A percentile compares a stretch with the other conserved stretches of the same genome.
Evolutionary conservation across 1,284 basidiomycete species (phyloP).

Genomic region (Polyporus tsugae): DNA sequence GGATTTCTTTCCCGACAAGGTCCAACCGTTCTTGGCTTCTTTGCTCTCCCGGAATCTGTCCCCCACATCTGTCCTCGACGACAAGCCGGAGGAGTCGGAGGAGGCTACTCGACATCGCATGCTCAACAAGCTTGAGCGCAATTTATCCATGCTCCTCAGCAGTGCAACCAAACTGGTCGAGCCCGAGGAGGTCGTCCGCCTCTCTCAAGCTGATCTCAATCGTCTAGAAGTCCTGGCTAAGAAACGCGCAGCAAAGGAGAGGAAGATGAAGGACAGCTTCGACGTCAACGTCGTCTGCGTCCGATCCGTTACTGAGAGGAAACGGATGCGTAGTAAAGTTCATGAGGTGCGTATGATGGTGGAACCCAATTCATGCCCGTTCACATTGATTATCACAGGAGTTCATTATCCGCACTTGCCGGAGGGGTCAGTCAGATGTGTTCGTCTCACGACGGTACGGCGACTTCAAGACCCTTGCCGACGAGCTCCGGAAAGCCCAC

Average conservation of each 20-base stretch:
- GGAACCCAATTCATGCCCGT: slow-evolving; percentile 17
- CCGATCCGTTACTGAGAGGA: slow-evolving; percentile 81
- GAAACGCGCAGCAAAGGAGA: slow-evolving; percentile 61
- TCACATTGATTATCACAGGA: slow-evolving; percentile 62
- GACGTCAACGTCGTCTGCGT: slow-evolving; percentile 92
- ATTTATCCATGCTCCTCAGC: slow-evolving; percentile 81
- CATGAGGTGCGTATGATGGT: slow-evolving; percentile 73
- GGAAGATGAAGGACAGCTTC: slow-evolving; percentile 65
- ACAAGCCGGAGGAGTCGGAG: slow-evolving; percentile 62
- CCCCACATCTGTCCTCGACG: slow-evolving; percentile 69
- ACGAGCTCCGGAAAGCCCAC: slow-evolving; percentile 88
- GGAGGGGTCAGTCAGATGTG: slow-evolving; percentile 76
- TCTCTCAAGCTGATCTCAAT: slow-evolving; percentile 84
- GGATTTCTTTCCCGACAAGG: slow-evolving; percentile 90
- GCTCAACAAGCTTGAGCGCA: slow-evolving; percentile 82
- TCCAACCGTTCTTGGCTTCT: slow-evolving; percentile 91
- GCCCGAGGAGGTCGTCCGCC: slow-evolving; percentile 86
- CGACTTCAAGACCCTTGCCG: slow-evolving; percentile 89
- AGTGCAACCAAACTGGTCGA: slow-evolving; percentile 85
- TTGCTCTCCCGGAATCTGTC: slow-evolving; percentile 82
- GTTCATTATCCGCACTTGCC: slow-evolving; percentile 91
- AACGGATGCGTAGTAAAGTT: slow-evolving; percentile 80
- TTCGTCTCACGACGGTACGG: slow-evolving; percentile 95
- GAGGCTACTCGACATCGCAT: slow-evolving; percentile 53
- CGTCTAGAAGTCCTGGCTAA: slow-evolving; percentile 74